Conservation (phyloP, 768 basidiomycete species). For the Macrolepiota fuliginosa region DNA sequence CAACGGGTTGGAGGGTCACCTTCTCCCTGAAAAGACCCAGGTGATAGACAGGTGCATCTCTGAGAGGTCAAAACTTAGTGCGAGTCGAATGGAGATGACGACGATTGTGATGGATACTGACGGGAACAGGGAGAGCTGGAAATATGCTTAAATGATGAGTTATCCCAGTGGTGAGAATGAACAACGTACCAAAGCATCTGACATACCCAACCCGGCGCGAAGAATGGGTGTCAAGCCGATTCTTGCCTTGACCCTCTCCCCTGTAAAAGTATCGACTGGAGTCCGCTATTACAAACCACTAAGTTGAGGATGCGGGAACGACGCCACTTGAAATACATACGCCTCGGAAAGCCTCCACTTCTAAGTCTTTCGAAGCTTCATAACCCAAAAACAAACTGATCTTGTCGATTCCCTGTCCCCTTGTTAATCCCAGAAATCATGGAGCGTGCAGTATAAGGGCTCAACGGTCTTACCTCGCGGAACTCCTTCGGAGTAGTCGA, state of each 20-base stretch:
- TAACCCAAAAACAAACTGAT: conserved; percentile 80
- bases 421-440: neutral
- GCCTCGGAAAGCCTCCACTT: conserved; percentile 59
- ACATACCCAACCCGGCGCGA: conserved; percentile 92
- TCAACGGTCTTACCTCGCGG: conserved; percentile 52
- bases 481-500: conserved; percentile 71
- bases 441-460: neutral
- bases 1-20: conserved; percentile 83
- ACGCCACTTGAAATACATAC: conserved; percentile 37
- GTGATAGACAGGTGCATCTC: conserved; percentile 84
- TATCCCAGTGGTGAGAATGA: conserved; percentile 27
- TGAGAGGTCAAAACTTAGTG: conserved; percentile 22
- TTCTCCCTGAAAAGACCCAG: conserved; percentile 89
- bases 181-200: conserved; percentile 68
- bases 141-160: conserved; percentile 7
- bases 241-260: conserved; percentile 68
- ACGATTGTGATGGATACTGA: conserved; percentile 42
- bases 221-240: conserved; percentile 90
- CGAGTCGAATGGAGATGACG: neutral
- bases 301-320: neutral
- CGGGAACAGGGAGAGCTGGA: conserved; percentile 75
- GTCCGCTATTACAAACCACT: conserved; percentile 52
- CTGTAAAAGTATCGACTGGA: conserved; percentile 78
- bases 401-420: conserved; percentile 61
- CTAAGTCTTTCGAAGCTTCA: conserved; percentile 72